Base-by-base conservation (phyloP, 257 asterid genomes). In the Penstemon eatonii region DNA sequence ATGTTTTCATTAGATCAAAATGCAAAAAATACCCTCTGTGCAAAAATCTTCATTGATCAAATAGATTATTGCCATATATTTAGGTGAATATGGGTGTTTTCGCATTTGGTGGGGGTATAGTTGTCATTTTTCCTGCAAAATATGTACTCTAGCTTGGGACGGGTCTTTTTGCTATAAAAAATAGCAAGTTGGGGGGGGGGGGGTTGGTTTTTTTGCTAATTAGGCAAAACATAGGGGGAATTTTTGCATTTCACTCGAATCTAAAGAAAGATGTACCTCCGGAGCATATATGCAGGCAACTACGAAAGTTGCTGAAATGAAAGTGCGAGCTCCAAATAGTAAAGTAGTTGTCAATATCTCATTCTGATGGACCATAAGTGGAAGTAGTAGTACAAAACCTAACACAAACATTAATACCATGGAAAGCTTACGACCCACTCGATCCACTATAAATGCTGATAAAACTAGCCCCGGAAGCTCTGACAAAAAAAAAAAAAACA, bases 391-490 rank as follows among this genome's bases (percentile, higher is more conserved):
- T n/a, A 82, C 15, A 42, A 82, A 60, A 73, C 84, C 47, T 41
- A 81, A 66, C 43, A 64, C 68, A 18, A 77, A 83, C 91, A 87
- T 79, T 72, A 78, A 43, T 18, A 74, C 82, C 91, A 88, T 83
- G 75, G 84, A 80, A 76, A 75, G 69, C 79, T 85, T 91, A 56
- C 91, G 93, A 54, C 95, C 97, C 37, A 82, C 61, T 70, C 69
- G 84, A 65, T 91, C 95, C 18, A 91, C 91, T 5, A 87, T 75
- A 68, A 81, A 62, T 33, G 87, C 95, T 47, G 93, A 74, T 54
- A 91, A 45, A 41, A 82, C 67, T 67, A 85, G 72, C 58, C 93
- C 97, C 39, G 97, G 95, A 78, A 88, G 81, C 88, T 89, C 96
- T 88, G 92, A 1, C 33, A 1, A 25, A 25, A 25, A 25, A 25